Evolutionary conservation across 805 yeast species (phyloP).

Genomic region (Metschnikowia anglica): DNA sequence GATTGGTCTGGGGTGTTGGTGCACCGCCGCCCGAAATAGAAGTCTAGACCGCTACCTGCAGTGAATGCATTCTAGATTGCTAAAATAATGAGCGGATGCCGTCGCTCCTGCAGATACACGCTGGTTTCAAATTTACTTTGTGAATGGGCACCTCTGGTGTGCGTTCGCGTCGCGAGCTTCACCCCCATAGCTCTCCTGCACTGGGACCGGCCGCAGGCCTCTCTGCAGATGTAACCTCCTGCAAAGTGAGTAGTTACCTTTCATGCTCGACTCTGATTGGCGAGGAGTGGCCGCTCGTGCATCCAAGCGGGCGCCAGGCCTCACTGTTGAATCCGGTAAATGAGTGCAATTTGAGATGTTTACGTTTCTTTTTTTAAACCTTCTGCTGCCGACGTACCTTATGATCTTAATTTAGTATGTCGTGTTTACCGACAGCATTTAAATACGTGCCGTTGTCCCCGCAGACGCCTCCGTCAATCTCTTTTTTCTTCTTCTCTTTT

Average conservation of each 20-base stretch:
- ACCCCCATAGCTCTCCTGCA: slow-evolving; percentile 14
- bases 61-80: not conserved
- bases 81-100: not conserved
- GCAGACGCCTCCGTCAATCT: not conserved
- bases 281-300: too few relatives aligned
- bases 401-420: not conserved
- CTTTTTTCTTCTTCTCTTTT: not conserved
- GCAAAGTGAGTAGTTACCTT: not conserved
- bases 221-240: not conserved
- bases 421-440: slow-evolving; percentile 3
- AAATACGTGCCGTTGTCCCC: slow-evolving; percentile 2
- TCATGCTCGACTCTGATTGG: slow-evolving; percentile 1
- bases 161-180: slow-evolving; percentile 8
- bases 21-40: not conserved
- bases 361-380: not conserved
- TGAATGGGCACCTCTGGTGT: not conserved
- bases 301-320: not conserved
- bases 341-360: not conserved
- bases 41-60: not conserved
- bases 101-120: not conserved
- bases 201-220: not conserved
- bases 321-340: not conserved
- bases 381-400: not conserved
- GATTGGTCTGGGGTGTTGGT: not conserved
- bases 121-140: not conserved